These are phyloP conservation scores for Huntiella moniliformis DNA, from an alignment of 2,329 filamentous ascomycete genomes.

Conservation along the genomic window DNA sequence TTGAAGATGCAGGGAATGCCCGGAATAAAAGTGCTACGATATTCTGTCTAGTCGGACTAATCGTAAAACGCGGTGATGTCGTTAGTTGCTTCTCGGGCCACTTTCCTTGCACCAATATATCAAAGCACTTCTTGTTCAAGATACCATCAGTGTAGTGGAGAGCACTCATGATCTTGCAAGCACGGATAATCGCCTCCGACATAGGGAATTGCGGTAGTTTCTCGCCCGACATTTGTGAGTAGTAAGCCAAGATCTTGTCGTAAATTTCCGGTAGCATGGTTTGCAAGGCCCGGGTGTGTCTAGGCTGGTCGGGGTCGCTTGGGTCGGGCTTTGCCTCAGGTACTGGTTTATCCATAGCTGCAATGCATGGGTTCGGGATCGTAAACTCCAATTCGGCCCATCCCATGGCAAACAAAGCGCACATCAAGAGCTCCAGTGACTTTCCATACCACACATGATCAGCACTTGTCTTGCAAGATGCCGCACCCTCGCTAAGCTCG, in stretches of 20 bases:
- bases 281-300: conserved; percentile 35
- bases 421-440: conserved; percentile 69
- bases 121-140: conserved; percentile 40
- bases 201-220: conserved; percentile 50
- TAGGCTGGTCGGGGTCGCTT: conserved; percentile 27
- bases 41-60: conserved; percentile 38
- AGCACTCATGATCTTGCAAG: conserved; percentile 49
- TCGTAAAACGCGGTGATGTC: conserved; percentile 35
- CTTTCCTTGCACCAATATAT: conserved; percentile 45
- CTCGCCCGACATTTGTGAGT: conserved; percentile 51
- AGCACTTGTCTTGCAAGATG: conserved; percentile 56
- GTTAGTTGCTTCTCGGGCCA: conserved; percentile 31
- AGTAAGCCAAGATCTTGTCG: conserved; percentile 56
- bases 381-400: conserved; percentile 74
- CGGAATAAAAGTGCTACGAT: conserved; percentile 48
- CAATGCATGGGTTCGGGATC: conserved; percentile 40
- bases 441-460: conserved; percentile 98
- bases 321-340: conserved; percentile 17
- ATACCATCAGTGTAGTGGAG: conserved; percentile 47
- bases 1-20: conserved; percentile 48
- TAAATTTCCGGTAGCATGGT: conserved; percentile 51
- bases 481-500: conserved; percentile 64
- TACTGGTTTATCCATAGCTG: conserved; percentile 30
- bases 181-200: conserved; percentile 55
- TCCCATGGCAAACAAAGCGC: conserved; percentile 65